Conservation (phyloP, 768 basidiomycete genomes). For the Boletus coccyginus region DNA sequence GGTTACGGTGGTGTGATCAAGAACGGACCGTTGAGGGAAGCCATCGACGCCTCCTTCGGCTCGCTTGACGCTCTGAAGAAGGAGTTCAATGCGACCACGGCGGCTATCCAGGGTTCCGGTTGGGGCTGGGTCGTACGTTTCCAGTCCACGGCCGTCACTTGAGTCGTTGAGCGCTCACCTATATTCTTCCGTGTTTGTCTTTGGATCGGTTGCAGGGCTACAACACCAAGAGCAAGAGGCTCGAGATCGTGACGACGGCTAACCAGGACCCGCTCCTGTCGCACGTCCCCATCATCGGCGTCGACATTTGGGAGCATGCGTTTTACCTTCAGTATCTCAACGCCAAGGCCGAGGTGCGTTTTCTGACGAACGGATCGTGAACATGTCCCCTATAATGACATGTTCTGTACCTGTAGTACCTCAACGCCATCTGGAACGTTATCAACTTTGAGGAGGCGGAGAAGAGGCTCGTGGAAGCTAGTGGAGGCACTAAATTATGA, state of each 20-base stretch:
- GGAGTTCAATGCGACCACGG: conserved; percentile 82
- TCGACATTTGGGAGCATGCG: conserved; percentile 96
- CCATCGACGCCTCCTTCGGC: conserved; percentile 65
- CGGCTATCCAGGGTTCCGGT: conserved; percentile 87
- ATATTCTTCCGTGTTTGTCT: no score
- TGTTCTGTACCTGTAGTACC: conserved; percentile 44
- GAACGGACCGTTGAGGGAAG: conserved; percentile 63
- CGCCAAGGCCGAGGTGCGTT: conserved; percentile 86
- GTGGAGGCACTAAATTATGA: conserved; percentile 35
- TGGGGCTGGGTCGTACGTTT: conserved; percentile 93
- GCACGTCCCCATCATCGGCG: conserved; percentile 81
- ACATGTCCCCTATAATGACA: neutral
- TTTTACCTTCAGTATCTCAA: conserved; percentile 97
- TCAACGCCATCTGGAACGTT: conserved; percentile 72
- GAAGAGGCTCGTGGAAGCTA: conserved; percentile 50
- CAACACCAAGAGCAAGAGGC: conserved; percentile 60
- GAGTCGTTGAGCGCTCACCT: neutral
- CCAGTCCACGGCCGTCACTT: neutral
- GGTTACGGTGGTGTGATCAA: conserved; percentile 59
- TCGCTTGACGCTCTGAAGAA: conserved; percentile 68
- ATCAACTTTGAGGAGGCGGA: conserved; percentile 76
- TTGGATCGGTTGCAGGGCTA: conserved; percentile 48
- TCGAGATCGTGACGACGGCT: conserved; percentile 87
- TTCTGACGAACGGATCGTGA: neutral
- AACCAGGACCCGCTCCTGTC: conserved; percentile 92